Conservation (phyloP, 176 grass and related monocot species). For the Cenchrus fungigraminus region DNA sequence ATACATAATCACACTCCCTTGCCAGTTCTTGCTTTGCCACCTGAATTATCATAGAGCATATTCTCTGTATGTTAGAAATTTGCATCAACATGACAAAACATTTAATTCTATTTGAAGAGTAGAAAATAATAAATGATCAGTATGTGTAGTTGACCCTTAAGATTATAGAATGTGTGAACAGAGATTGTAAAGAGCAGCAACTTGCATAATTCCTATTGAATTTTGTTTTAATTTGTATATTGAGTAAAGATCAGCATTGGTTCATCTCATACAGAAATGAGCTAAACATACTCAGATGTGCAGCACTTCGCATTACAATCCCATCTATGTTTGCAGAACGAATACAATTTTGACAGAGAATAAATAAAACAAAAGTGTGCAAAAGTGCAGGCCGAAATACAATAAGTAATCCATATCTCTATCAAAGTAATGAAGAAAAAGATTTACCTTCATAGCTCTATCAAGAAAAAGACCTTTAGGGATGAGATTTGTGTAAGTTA, state of each 20-base stretch:
- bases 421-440: slow-evolving; percentile 5
- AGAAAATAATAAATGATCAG: slow-evolving; percentile 15
- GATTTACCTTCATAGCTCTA: slow-evolving; percentile 91
- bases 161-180: background rate
- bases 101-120: background rate
- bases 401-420: background rate
- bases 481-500: slow-evolving; percentile 93
- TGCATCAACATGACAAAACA: background rate
- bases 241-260: background rate
- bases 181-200: background rate
- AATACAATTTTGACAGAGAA: slow-evolving; percentile 21
- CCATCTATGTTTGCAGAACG: background rate
- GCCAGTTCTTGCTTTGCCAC: slow-evolving; percentile 92
- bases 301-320: slow-evolving; percentile 1
- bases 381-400: background rate
- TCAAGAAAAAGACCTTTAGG: slow-evolving; percentile 99
- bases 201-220: background rate
- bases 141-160: background rate
- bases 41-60: slow-evolving; percentile 42
- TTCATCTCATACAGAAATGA: slow-evolving; percentile 21
- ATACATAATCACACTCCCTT: slow-evolving; percentile 91
- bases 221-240: background rate
- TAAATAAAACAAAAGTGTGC: background rate
- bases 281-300: background rate
- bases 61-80: slow-evolving; percentile 5